phyloP scores from a whole-genome alignment of 495 filamentous ascomycete genomes.

The Amniculicola lignicola region DNA sequence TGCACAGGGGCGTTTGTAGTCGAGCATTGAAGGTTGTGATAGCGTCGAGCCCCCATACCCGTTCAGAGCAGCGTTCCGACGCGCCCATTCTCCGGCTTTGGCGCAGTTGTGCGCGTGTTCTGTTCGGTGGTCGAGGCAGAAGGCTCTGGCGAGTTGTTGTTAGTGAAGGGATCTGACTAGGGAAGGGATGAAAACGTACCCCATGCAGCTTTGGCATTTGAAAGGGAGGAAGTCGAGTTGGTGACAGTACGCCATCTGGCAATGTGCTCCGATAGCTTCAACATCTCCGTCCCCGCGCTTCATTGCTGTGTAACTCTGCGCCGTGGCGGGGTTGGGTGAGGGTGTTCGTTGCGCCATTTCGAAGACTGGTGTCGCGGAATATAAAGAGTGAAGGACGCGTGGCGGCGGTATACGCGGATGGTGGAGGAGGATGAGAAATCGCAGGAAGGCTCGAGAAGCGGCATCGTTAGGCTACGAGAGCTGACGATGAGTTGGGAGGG shows the following conservation, averaged over 20 bases:
- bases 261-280: conserved; percentile 83
- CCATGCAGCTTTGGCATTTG: conserved; percentile 80
- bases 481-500: conserved; percentile 16
- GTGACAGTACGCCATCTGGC: conserved; percentile 85
- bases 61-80: conserved; percentile 31
- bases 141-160: conserved; percentile 54
- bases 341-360: conserved; percentile 45
- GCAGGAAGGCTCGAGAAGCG: conserved; percentile 1
- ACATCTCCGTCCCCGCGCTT: conserved; percentile 62
- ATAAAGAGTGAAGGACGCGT: neutral
- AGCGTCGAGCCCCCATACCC: conserved; percentile 1
- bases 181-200: conserved; percentile 28
- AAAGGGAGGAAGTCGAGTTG: conserved; percentile 97
- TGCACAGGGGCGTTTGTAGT: conserved; percentile 67
- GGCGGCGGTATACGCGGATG: neutral
- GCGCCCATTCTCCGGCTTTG: conserved; percentile 81
- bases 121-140: conserved; percentile 91
- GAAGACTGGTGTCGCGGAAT: neutral
- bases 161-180: neutral
- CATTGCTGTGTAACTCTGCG: conserved; percentile 50
- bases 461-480: conserved; percentile 7
- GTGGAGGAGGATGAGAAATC: conserved; percentile 8
- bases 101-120: conserved; percentile 80
- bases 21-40: conserved; percentile 56
- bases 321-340: conserved; percentile 31